These are phyloP conservation scores for Cytospora chrysosperma DNA, from an alignment of 2,329 filamentous ascomycete genomes.

Conservation along the genomic window DNA sequence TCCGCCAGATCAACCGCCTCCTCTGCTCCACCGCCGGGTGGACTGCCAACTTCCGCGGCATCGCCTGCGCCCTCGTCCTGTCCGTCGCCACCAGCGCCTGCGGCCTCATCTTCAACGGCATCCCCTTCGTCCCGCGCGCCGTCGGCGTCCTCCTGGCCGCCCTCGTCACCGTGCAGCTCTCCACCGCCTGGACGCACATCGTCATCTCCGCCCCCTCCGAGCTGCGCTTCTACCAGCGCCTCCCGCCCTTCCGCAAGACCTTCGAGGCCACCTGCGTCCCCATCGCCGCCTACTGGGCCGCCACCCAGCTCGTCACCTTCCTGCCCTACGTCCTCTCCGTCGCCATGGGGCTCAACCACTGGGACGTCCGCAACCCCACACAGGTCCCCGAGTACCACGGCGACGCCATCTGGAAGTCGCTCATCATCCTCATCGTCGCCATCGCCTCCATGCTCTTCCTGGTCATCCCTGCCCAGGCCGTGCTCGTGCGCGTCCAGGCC, in stretches of 20 bases:
- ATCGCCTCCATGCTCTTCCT: constrained; percentile 59
- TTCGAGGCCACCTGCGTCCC: constrained; percentile 70
- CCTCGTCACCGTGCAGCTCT: constrained; percentile 64
- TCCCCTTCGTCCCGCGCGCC: constrained; percentile 41
- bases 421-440: constrained; percentile 45
- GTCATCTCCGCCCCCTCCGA: constrained; percentile 70
- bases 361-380: constrained; percentile 38
- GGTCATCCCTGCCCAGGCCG: constrained; percentile 72
- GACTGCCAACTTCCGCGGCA: constrained; percentile 67
- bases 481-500: constrained; percentile 80
- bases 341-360: constrained; percentile 47
- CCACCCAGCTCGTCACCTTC: constrained; percentile 49
- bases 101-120: constrained; percentile 43
- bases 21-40: constrained; percentile 64
- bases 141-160: constrained; percentile 57
- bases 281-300: constrained; percentile 60
- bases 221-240: constrained; percentile 65
- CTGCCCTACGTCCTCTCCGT: constrained; percentile 48
- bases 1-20: constrained; percentile 51
- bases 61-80: constrained; percentile 50
- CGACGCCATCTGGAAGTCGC: constrained; percentile 45
- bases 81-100: constrained; percentile 37
- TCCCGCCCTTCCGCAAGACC: constrained; percentile 62
- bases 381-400: constrained; percentile 39
- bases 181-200: constrained; percentile 80